phyloP scores from a whole-genome alignment of 345 rosid genomes.

The Bruguiera sexangula region DNA sequence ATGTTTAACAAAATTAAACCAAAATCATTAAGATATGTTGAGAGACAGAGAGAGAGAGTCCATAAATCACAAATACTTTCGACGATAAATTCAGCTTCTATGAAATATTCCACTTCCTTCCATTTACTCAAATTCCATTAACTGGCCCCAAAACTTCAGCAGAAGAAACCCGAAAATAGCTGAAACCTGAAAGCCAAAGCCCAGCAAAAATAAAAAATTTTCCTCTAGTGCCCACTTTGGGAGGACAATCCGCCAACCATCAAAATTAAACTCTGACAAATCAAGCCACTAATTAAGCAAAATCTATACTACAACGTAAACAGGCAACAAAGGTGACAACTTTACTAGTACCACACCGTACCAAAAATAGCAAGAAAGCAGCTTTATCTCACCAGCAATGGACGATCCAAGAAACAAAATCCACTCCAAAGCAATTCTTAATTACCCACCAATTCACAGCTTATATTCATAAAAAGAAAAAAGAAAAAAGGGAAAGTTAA shows the following conservation, averaged over 20 bases:
- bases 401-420: conserved; percentile 30
- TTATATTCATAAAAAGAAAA: neutral
- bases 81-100: neutral
- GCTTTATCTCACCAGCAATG: conserved; percentile 32
- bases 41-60: neutral
- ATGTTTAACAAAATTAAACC: neutral
- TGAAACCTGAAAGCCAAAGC: neutral
- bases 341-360: conserved; percentile 8
- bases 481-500: neutral
- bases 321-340: conserved; percentile 18
- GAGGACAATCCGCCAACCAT: conserved; percentile 18
- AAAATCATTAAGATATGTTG: neutral
- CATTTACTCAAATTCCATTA: neutral
- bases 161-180: conserved; percentile 3
- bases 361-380: conserved; percentile 9
- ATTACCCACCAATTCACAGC: neutral
- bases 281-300: conserved; percentile 6
- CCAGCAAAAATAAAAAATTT: neutral
- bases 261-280: conserved; percentile 17
- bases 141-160: neutral
- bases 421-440: conserved; percentile 11
- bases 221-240: conserved; percentile 15
- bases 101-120: neutral
- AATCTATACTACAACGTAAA: neutral
- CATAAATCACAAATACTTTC: conserved; percentile 7